Conservation (phyloP, 805 yeast genomes). For the Sugiyamaella americana region DNA sequence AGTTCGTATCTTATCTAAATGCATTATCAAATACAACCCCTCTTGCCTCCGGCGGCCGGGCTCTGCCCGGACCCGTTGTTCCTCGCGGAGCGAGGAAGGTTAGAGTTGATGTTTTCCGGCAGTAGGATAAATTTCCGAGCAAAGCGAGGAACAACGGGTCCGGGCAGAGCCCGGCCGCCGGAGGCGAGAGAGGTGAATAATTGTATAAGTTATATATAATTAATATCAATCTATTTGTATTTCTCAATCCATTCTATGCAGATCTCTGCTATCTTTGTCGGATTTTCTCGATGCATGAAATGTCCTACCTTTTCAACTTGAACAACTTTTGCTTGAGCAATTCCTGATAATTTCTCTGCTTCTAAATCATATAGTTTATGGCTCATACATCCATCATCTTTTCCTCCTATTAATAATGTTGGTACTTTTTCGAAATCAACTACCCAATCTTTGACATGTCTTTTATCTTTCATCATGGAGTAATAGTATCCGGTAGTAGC, state of each 20-base stretch:
- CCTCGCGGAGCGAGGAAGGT: background rate
- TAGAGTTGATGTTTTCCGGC: no score
- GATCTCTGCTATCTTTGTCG: slow-evolving; percentile 16
- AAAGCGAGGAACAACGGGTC: no score
- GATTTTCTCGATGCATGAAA: slow-evolving; percentile 28
- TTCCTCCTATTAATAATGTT: slow-evolving; percentile 20
- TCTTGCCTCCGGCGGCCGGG: no score
- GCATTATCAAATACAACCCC: no score
- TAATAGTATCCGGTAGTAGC: slow-evolving; percentile 27
- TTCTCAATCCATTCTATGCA: slow-evolving; percentile 10
- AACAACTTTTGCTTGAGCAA: slow-evolving; percentile 12
- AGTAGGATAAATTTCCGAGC: no score
- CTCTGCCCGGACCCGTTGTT: no score
- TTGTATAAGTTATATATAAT: background rate
- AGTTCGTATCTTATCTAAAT: no score
- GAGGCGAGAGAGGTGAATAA: background rate
- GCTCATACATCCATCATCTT: slow-evolving; percentile 23
- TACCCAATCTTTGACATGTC: slow-evolving; percentile 2
- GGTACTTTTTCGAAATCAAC: slow-evolving; percentile 20
- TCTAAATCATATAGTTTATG: slow-evolving; percentile 16
- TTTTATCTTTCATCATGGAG: background rate
- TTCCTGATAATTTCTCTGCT: slow-evolving; percentile 2
- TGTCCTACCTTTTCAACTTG: slow-evolving; percentile 24
- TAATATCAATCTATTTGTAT: background rate
- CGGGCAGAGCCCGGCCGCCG: background rate